Evolutionary conservation across 2,329 filamentous ascomycete species (phyloP).

Genomic region (Aureobasidium melanogenum): DNA sequence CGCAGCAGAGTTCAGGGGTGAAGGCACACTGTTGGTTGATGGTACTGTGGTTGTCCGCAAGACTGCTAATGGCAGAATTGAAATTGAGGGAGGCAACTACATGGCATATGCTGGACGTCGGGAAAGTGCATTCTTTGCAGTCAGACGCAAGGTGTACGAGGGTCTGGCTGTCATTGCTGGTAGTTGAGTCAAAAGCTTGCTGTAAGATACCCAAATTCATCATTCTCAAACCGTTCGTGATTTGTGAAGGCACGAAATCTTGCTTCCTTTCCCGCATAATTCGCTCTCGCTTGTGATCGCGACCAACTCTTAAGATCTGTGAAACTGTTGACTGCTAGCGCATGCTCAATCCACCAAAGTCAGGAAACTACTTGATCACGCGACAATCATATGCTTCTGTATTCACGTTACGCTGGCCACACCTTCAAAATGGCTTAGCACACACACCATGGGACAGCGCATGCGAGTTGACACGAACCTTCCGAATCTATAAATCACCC

Average conservation of each 20-base stretch:
- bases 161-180: slow-evolving; percentile 84
- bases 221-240: background rate
- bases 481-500: background rate
- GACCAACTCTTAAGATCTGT: background rate
- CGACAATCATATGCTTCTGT: background rate
- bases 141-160: slow-evolving; percentile 87
- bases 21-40: slow-evolving; percentile 85
- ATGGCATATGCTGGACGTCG: slow-evolving; percentile 35
- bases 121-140: slow-evolving; percentile 70
- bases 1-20: slow-evolving; percentile 83
- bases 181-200: slow-evolving; percentile 34
- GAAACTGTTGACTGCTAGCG: background rate
- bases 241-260: background rate
- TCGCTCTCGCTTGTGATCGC: background rate
- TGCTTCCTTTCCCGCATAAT: background rate
- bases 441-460: background rate
- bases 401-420: background rate
- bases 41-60: slow-evolving; percentile 83
- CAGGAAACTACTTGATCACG: background rate
- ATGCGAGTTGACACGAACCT: background rate
- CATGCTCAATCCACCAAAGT: background rate
- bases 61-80: slow-evolving; percentile 75
- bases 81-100: slow-evolving; percentile 69
- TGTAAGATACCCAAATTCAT: slow-evolving; percentile 8
- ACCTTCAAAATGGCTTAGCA: background rate